Evolutionary conservation across 495 filamentous ascomycete species (phyloP), one percentile per base, ranked within the genome.

Genomic region (Cercophora samala): DNA sequence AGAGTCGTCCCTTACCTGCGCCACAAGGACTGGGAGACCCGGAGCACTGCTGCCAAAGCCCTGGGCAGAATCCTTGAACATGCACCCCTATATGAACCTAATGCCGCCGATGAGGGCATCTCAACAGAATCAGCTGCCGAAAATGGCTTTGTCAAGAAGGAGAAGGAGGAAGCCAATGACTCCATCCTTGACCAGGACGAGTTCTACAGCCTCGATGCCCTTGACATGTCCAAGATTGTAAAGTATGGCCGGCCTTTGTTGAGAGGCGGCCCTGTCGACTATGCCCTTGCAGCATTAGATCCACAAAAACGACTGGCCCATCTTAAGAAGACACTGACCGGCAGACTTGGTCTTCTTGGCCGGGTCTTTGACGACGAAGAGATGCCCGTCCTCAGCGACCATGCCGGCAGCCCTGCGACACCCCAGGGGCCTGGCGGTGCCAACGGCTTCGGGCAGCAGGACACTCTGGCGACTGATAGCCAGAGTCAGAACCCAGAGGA

Each of bases 11-110:
- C 96, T 2, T 97, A 96, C 77, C 85, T 98, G 18, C 86, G 89
- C 64, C 92, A 93, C 64, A 97, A 93, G 74, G 92, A 91, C 66
- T 99, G 95, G 95, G 95, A 99, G 69, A 97, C 95, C 9, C 85
- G 95, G 42, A 91, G 87, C 55, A 94, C 96, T 56, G 89, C 95
- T 53, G 91, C 95, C 66, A 95, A 91, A 74, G 95, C 96, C 5
- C 90, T 99, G 64, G 92, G 93, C 58, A 89, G 93, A 63, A 97
- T 99, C 69, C 88, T 95, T 64, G 87, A 93, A 25, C 93, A 97
- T 81, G 93, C 94, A 0, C 88, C 91, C 58, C 77, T 83, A 53
- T 98, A 91, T 73, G 92, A 99, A 64, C 96, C 95, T 1, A 98
- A 99, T 75, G 84, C 79, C n/a, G 76, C 75, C 42, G 82, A 84